Conservation (phyloP, 1,284 basidiomycete genomes). For the Trichosporon asahii region DNA sequence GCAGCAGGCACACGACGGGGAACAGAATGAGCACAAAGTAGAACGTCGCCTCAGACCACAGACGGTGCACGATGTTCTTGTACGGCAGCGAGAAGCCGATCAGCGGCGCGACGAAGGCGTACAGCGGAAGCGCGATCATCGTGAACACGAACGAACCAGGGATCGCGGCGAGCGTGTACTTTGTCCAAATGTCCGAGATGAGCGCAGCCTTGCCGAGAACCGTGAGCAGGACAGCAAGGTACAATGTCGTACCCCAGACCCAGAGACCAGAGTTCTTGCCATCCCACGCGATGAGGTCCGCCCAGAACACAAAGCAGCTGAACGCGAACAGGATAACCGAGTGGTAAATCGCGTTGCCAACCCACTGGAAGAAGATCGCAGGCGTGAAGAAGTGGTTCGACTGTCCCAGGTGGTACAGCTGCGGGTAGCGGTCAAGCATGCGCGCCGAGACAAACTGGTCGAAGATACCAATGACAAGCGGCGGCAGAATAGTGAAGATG, state of each 20-base stretch:
- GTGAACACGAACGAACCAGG: slow-evolving; percentile 95
- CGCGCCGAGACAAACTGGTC: slow-evolving; percentile 97
- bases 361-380: slow-evolving; percentile 92
- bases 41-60: slow-evolving; percentile 84
- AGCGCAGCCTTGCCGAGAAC: slow-evolving; percentile 96
- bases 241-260: slow-evolving; percentile 97
- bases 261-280: slow-evolving; percentile 88
- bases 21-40: slow-evolving; percentile 87
- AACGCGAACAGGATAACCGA: slow-evolving; percentile 83
- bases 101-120: slow-evolving; percentile 77
- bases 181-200: slow-evolving; percentile 98
- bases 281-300: slow-evolving; percentile 72
- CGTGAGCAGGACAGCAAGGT: slow-evolving; percentile 86
- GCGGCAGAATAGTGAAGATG: slow-evolving; percentile 89
- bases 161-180: slow-evolving; percentile 94
- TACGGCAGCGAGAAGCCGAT: slow-evolving; percentile 91
- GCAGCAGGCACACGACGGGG: slow-evolving; percentile 78
- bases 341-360: slow-evolving; percentile 89
- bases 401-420: slow-evolving; percentile 90
- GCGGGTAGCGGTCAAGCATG: slow-evolving; percentile 94
- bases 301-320: slow-evolving; percentile 86
- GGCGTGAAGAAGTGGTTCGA: slow-evolving; percentile 88
- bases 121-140: slow-evolving; percentile 87
- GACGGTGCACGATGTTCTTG: slow-evolving; percentile 72
- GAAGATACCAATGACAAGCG: slow-evolving; percentile 94